A percentile compares a stretch with the other conserved stretches of the same genome.
These are phyloP conservation scores for Pseudomassariella vexata DNA, from an alignment of 2,329 filamentous ascomycete genomes.

Conservation along the genomic window DNA sequence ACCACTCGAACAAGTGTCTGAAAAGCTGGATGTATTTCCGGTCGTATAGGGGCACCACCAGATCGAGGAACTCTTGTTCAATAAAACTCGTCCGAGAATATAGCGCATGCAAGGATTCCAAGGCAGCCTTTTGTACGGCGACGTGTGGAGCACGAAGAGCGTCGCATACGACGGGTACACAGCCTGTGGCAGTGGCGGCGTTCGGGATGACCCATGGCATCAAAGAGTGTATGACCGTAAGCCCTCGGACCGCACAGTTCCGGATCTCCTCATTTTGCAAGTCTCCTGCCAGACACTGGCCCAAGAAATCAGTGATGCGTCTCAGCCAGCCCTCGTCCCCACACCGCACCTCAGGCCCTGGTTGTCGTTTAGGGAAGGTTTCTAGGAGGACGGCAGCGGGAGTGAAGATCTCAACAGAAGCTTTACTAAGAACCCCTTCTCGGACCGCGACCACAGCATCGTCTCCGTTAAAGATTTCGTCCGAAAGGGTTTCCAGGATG, in stretches of 20 bases:
- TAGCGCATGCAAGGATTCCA: constrained; percentile 78
- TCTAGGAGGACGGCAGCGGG: constrained; percentile 69
- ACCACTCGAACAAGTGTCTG: constrained; percentile 73
- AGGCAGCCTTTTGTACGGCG: constrained; percentile 68
- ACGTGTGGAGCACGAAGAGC: constrained; percentile 66
- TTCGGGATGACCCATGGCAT: constrained; percentile 86
- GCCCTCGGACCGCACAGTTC: constrained; percentile 66
- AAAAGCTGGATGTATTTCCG: constrained; percentile 66
- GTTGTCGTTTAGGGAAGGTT: constrained; percentile 67
- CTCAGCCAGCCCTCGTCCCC: constrained; percentile 84
- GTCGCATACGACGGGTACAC: constrained; percentile 64
- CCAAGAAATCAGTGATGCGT: constrained; percentile 69
- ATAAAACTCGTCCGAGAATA: constrained; percentile 71
- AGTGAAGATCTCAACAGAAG: constrained; percentile 90
- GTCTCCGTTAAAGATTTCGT: constrained; percentile 89
- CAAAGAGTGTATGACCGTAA: constrained; percentile 71
- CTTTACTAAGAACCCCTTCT: constrained; percentile 78
- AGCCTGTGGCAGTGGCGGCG: constrained; percentile 66
- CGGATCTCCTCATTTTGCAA: constrained; percentile 60
- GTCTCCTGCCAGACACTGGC: constrained; percentile 63
- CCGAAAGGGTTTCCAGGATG: constrained; percentile 84
- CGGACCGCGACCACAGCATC: constrained; percentile 80
- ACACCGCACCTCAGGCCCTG: constrained; percentile 63
- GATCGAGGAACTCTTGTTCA: constrained; percentile 70
- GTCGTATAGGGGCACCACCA: constrained; percentile 76